Evolutionary conservation across 2,329 filamentous ascomycete species (phyloP).

Genomic region (Claviceps spartinae): DNA sequence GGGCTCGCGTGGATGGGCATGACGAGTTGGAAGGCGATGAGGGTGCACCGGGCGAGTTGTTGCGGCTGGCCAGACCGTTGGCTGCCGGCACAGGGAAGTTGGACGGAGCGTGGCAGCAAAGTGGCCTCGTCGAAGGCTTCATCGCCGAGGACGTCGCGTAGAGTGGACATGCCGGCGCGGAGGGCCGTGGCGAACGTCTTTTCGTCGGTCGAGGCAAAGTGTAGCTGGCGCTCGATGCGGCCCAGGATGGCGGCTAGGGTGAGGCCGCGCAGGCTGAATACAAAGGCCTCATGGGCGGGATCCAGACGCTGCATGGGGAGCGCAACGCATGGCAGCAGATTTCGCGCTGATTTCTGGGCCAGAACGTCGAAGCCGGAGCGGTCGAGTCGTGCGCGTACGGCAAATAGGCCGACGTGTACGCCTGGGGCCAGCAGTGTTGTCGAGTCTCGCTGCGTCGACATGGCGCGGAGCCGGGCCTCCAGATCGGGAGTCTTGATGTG

Average conservation of each 20-base stretch:
- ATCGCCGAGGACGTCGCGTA: conserved; percentile 30
- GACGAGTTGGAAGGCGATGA: conserved; percentile 47
- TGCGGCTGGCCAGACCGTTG: neutral
- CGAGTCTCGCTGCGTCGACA: conserved; percentile 44
- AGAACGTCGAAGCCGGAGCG: conserved; percentile 49
- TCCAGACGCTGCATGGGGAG: conserved; percentile 40
- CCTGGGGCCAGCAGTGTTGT: conserved; percentile 34
- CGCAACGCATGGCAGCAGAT: conserved; percentile 46
- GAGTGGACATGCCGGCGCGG: conserved; percentile 24
- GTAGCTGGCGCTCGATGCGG: conserved; percentile 20
- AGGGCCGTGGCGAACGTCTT: conserved; percentile 32
- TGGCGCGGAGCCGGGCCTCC: conserved; percentile 44
- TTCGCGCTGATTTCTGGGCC: conserved; percentile 39
- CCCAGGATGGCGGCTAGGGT: conserved; percentile 20
- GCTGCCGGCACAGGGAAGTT: conserved; percentile 23
- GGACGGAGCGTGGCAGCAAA: conserved; percentile 28
- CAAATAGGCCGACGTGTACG: conserved; percentile 46
- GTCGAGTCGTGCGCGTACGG: conserved; percentile 36
- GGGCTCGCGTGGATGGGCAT: conserved; percentile 46
- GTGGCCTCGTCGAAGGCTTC: conserved; percentile 32
- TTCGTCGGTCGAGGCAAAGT: conserved; percentile 26
- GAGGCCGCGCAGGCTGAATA: conserved; percentile 34
- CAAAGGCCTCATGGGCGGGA: conserved; percentile 39
- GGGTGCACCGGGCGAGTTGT: conserved; percentile 10
- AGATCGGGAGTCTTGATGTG: conserved; percentile 56